These are phyloP conservation scores for Perkinsus chesapeaki DNA, from an alignment of 169 alveolate genomes.

Conservation along the genomic window DNA sequence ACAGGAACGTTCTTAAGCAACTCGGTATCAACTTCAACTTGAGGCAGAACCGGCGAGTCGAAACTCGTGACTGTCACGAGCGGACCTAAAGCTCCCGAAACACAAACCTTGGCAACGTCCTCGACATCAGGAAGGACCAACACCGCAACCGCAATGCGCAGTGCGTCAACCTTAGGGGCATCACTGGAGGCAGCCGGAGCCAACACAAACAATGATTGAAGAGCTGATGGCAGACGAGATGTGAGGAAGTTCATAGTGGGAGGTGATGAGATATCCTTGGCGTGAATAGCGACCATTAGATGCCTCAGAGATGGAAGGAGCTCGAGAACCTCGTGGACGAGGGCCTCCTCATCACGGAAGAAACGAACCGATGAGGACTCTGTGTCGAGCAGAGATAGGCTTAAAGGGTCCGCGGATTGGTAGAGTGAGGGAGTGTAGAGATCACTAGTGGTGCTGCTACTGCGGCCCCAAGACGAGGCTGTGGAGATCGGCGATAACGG, in stretches of 20 bases:
- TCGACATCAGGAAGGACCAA: not conserved
- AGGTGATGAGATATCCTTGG: not conserved
- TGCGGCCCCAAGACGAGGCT: not conserved
- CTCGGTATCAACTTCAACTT: too few species aligned
- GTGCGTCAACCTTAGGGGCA: not conserved
- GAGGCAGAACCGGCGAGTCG: not conserved
- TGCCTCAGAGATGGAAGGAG: not conserved
- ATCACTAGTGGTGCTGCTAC: not conserved
- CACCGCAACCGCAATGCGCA: not conserved
- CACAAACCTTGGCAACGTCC: not conserved
- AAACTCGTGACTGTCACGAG: constrained; percentile 2
- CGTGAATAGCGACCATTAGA: not conserved
- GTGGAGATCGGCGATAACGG: not conserved
- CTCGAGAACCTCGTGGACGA: not conserved
- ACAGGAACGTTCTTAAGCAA: not conserved
- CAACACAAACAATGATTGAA: not conserved
- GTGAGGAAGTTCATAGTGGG: not conserved
- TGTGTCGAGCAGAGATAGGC: not conserved
- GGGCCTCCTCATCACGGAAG: not conserved
- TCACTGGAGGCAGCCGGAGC: not conserved
- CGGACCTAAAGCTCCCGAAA: not conserved
- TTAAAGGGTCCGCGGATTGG: not conserved
- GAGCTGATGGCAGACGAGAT: not conserved
- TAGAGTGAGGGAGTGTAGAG: not conserved
- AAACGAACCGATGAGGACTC: not conserved